Conservation (phyloP, 2,329 filamentous ascomycete genomes). For the Diaporthe citriasiana region DNA sequence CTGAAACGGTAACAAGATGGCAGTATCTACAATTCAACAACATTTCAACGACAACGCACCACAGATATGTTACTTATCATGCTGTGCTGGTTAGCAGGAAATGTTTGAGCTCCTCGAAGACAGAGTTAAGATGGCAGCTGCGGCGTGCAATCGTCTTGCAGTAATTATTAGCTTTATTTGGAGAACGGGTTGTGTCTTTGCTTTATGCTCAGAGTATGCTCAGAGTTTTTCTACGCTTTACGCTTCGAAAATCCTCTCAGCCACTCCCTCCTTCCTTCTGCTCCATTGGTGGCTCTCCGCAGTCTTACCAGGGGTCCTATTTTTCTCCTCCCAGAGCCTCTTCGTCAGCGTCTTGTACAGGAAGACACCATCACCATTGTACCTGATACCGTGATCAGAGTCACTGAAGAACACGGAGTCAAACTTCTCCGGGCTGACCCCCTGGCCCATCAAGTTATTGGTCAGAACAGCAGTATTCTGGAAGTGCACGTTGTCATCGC, state of each 20-base stretch:
- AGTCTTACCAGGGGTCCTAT: constrained; percentile 55
- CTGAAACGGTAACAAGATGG: too few species aligned
- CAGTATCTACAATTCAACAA: too few species aligned
- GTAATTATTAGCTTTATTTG: neutral
- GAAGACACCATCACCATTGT: constrained; percentile 68
- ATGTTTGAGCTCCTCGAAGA: too few species aligned
- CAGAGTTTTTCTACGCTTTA: neutral
- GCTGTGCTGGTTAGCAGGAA: too few species aligned
- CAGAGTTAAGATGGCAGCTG: too few species aligned
- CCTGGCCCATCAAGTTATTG: constrained; percentile 71
- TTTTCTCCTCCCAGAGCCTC: constrained; percentile 73
- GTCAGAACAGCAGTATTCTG: constrained; percentile 74
- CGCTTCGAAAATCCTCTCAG: neutral
- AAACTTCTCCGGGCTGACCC: constrained; percentile 73
- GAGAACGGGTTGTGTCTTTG: too few species aligned
- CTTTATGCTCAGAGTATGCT: neutral
- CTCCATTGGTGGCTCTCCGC: constrained; percentile 7
- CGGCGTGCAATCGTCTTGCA: too few species aligned
- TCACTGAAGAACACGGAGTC: constrained; percentile 76
- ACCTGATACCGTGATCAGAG: constrained; percentile 72
- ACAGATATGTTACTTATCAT: too few species aligned
- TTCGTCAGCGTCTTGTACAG: constrained; percentile 73
- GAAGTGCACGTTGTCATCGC: constrained; percentile 81
- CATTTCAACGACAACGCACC: too few species aligned
- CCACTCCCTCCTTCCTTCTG: constrained; percentile 2